Base-by-base conservation (phyloP, 768 basidiomycete species). In the Pisolithus tinctorius region DNA sequence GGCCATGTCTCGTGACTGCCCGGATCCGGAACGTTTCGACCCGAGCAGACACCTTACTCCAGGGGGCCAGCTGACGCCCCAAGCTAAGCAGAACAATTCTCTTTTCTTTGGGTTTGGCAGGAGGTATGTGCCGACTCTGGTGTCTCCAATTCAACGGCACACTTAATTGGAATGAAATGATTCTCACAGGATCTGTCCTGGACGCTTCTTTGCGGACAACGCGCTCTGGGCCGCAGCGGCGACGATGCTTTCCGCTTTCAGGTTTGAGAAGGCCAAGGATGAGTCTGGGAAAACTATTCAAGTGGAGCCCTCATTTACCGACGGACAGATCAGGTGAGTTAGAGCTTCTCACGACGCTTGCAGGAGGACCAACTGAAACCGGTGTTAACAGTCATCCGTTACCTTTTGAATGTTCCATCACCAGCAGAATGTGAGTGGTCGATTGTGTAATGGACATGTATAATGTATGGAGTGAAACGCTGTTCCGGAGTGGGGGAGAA, bases 401-500 rank as follows among this genome's bases (percentile, higher is more conserved):
- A 17, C 43, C 43, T 45, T 45, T 45, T 27, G 25, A 27, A 16
- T 45, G 43, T 45, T 45, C 43, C 9, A 29, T 45, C 43, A 45
- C n/a, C 4, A 45, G 27, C 14, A 45, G 43, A 27, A 10, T 40
- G 4, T 40, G n/a, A 40, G n/a, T 41, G 11, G 7, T 23, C 7
- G 40, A 41, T 41, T 4, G 34, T 34, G 34, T 34, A 34, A 34
- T 11, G 11, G 3, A 13, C 34, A 34, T 34, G 4, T 34, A 34
- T 34, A 11, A 11, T 13, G 13, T 14, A 14, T 8, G 8, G 36
- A 16, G 36, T 8, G 36, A 37, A 8, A 37, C 36, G 36, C 36
- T 37, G 16, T 37, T 37, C 16, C 53, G 7, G 50, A 46, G 11
- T 63, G 61, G 59, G 47, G 56, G 45, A 60, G 49, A 34, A 53